Evolutionary conservation across 129 eudicot genomes (phyloP), one percentile per base, ranked within the genome.

Genomic region (Deinandra increscens): DNA sequence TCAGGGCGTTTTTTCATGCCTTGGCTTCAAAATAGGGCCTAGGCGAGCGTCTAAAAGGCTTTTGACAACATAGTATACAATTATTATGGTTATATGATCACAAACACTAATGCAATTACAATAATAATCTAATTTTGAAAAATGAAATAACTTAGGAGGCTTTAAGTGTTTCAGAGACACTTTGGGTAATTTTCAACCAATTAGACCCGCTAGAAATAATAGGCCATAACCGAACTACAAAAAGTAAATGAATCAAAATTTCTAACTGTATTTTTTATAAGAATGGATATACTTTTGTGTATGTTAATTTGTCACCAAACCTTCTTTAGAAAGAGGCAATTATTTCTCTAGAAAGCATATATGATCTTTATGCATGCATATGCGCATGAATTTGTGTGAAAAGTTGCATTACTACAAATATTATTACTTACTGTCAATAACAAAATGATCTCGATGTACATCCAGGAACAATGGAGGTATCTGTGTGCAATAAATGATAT

Each of bases 391-490:
- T 33, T 65, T n/a, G 14, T 42, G 75, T 43, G 43, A 43, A 36
- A 72, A 42, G 49, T 64, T 56, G 48, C 70, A 72, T 43, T 23
- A 36, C 41, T 49, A 48, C 55, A 37, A 45, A n/a, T n/a, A 41
- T 51, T 33, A 66, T 37, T 69, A 77, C 97, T 89, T 89, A 94
- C 99, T 89, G 74, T 94, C 99, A 80, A 94, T 96, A 70, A 89
- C 91, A 85, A 85, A 83, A 80, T 94, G 97, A 31, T 94, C 87
- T 64, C 86, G 90, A 49, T 73, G 90, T 49, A 94, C 97, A 73
- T 89, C 97, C 62, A 94, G 78, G 79, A 94, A 89, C 63, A 94
- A 71, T 11, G 99, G 99, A 67, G 99, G 99, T 58, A 94, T 95
- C 99, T 94, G 81, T 59, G 71, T 64, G 69, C 75, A 56, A 78